A percentile compares a stretch with the other conserved stretches of the same genome.
phyloP scores from a whole-genome alignment of 306 rosid genomes.

The Vigna hirtella region DNA sequence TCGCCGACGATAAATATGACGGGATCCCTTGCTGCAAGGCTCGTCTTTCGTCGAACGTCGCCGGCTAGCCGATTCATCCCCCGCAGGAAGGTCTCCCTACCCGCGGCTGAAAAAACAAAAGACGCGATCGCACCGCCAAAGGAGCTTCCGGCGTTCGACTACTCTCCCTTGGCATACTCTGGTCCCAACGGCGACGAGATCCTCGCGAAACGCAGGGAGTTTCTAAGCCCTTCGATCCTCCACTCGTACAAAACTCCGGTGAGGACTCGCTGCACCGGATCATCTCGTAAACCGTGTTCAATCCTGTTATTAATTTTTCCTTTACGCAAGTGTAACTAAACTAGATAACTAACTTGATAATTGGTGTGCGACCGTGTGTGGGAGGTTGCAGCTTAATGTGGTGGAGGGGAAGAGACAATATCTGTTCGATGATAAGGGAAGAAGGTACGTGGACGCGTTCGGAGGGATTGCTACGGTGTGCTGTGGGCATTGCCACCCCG shows the following conservation, averaged over 20 bases:
- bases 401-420: constrained; percentile 91
- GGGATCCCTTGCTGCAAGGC: constrained; percentile 49
- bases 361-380: background rate
- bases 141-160: constrained; percentile 72
- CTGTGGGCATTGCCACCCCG: constrained; percentile 98
- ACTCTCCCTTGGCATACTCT: constrained; percentile 70
- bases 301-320: background rate
- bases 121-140: constrained; percentile 22
- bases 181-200: constrained; percentile 77
- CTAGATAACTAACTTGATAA: background rate
- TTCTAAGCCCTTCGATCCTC: constrained; percentile 81
- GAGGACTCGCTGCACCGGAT: constrained; percentile 42
- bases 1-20: constrained; percentile 52
- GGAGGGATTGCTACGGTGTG: constrained; percentile 97
- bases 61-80: background rate
- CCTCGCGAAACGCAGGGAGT: constrained; percentile 75
- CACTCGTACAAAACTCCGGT: constrained; percentile 76
- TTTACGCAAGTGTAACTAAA: background rate
- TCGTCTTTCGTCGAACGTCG: constrained; percentile 27
- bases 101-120: constrained; percentile 43
- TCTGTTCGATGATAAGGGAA: constrained; percentile 83
- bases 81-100: constrained; percentile 56
- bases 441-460: constrained; percentile 85
- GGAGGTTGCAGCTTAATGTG: constrained; percentile 65
- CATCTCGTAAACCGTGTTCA: background rate